phyloP scores from a whole-genome alignment of 2,329 filamentous ascomycete species.

The Penicillium hesseltinei region DNA sequence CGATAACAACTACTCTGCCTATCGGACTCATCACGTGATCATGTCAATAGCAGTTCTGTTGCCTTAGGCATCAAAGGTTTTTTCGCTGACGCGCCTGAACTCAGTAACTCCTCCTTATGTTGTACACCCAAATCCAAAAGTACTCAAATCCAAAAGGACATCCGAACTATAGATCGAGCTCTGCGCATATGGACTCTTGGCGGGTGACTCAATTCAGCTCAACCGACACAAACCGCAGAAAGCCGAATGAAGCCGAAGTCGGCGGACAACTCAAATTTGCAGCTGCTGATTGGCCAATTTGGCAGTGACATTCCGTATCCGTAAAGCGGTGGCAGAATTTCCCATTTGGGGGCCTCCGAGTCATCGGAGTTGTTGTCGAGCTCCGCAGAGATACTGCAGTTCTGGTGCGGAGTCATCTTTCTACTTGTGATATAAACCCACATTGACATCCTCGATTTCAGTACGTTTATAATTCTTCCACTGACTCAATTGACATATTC shows the following conservation, averaged over 20 bases:
- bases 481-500: constrained; percentile 7
- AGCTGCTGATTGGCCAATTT: constrained; percentile 11
- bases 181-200: constrained; percentile 9
- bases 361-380: constrained; percentile 28
- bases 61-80: not conserved
- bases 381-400: constrained; percentile 23
- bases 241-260: constrained; percentile 20
- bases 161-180: not conserved
- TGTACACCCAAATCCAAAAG: too few relatives aligned
- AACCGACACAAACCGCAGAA: not conserved
- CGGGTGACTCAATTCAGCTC: not conserved
- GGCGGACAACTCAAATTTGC: constrained; percentile 10
- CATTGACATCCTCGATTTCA: constrained; percentile 8
- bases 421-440: constrained; percentile 21
- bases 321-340: constrained; percentile 15
- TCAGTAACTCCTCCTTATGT: too few relatives aligned
- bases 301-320: not conserved
- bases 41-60: fast-evolving
- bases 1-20: not conserved
- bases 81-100: not conserved
- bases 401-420: constrained; percentile 23
- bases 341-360: constrained; percentile 7
- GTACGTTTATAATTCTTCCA: not conserved
- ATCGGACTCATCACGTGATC: not conserved
- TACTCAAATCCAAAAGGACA: too few relatives aligned